Conservation (phyloP, 441 rosid genomes). For the Eruca vesicaria region DNA sequence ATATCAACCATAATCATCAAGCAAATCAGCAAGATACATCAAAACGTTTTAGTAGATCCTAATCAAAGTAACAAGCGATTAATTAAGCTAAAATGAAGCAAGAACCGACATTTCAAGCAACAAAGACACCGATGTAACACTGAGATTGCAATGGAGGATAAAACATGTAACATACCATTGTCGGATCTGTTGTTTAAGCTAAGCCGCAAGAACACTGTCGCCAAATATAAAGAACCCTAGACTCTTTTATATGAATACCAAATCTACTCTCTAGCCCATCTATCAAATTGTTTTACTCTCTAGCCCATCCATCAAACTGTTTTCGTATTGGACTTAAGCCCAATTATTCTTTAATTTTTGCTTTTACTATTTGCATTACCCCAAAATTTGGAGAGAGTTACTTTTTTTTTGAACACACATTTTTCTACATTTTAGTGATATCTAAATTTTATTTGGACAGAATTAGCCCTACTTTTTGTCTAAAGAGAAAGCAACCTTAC, state of each 20-base stretch:
- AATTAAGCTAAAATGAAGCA: not conserved
- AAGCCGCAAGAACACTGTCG: conserved; percentile 13
- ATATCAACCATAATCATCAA: not conserved
- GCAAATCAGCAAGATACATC: not conserved
- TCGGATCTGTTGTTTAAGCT: conserved; percentile 11
- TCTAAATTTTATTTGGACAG: no score
- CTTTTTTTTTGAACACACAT: no score
- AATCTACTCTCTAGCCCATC: not conserved
- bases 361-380: not conserved
- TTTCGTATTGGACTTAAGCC: conserved; percentile 3
- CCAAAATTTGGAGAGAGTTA: not conserved
- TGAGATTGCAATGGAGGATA: not conserved
- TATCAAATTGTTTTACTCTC: not conserved
- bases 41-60: not conserved
- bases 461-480: no score
- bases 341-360: not conserved
- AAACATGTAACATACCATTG: conserved; percentile 5
- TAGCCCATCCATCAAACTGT: not conserved
- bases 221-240: conserved; percentile 15
- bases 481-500: no score
- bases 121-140: not conserved
- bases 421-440: no score
- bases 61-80: not conserved
- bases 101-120: not conserved
- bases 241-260: not conserved